A percentile compares a stretch with the other conserved stretches of the same genome.
These are phyloP conservation scores for Strigomonas culicis DNA, from an alignment of 208 protist species.

Conservation along the genomic window DNA sequence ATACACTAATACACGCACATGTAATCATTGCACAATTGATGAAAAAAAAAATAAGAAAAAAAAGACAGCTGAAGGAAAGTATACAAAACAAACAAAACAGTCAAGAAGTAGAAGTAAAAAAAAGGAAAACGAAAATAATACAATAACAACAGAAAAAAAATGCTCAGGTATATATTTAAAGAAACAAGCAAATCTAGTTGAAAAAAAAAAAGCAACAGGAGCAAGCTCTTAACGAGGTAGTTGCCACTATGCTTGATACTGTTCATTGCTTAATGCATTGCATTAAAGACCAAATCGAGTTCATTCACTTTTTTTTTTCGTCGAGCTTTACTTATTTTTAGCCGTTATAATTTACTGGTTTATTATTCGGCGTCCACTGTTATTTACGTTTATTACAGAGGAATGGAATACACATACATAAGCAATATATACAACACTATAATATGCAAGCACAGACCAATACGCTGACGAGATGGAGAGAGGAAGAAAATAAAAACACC, in stretches of 20 bases:
- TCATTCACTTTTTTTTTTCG: no score
- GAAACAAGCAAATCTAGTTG: not conserved
- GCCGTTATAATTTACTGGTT: no score
- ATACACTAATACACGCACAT: not conserved
- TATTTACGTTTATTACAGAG: no score
- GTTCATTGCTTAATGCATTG: no score
- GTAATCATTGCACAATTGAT: not conserved
- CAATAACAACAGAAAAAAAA: slow-evolving; percentile 4
- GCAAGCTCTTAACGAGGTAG: no score
- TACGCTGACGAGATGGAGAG: not conserved
- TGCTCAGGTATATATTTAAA: not conserved
- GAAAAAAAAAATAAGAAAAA: not conserved
- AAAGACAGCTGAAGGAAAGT: not conserved
- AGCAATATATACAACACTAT: not conserved
- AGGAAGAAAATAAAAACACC: slow-evolving; percentile 3
- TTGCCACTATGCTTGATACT: no score
- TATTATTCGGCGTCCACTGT: no score
- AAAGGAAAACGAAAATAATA: slow-evolving; percentile 9
- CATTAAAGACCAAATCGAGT: no score
- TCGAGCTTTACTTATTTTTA: no score
- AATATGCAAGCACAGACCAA: not conserved
- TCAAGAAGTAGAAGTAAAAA: not conserved
- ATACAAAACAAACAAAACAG: not conserved
- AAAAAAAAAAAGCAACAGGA: not conserved
- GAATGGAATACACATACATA: not conserved